Percentiles rank a stretch among this genome's conserved stretches.
Conservation (phyloP, 2,329 filamentous ascomycete species). For the Curvularia sp. region DNA sequence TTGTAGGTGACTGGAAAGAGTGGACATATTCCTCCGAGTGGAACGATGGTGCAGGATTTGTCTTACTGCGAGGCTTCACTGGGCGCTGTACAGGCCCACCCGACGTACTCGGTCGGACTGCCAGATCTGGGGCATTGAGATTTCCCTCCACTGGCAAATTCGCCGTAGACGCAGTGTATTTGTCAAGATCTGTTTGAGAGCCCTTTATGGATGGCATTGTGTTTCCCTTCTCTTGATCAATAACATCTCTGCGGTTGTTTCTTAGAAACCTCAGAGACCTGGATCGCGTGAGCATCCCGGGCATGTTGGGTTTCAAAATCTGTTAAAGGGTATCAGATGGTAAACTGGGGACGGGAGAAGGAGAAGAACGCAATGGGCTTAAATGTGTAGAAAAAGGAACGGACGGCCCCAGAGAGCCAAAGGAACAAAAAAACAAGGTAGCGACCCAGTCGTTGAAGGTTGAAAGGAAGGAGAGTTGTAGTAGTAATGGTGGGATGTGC, state of each 20-base stretch:
- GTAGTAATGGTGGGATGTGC: conserved; percentile 29
- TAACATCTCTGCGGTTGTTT: conserved; percentile 40
- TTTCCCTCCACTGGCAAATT: conserved; percentile 33
- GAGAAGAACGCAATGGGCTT: conserved; percentile 27
- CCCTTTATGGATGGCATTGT: conserved; percentile 34
- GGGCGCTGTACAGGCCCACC: conserved; percentile 44
- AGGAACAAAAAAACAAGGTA: conserved; percentile 20
- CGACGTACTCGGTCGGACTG: conserved; percentile 46
- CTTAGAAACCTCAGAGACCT: conserved; percentile 48
- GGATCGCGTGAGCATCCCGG: conserved; percentile 48
- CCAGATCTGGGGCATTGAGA: conserved; percentile 41
- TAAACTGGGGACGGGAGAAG: conserved; percentile 32
- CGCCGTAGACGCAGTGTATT: conserved; percentile 42
- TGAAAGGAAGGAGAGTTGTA: conserved; percentile 29
- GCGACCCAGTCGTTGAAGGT: conserved; percentile 27
- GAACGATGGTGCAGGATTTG: conserved; percentile 33
- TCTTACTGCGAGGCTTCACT: conserved; percentile 48
- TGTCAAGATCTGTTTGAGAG: conserved; percentile 38
- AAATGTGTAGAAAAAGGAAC: conserved; percentile 41
- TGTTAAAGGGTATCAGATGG: conserved; percentile 44
- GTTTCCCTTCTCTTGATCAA: conserved; percentile 36
- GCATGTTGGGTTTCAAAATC: conserved; percentile 47
- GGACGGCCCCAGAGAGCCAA: conserved; percentile 52
- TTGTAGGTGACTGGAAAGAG: conserved; percentile 37
- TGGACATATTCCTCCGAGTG: conserved; percentile 37